Base-by-base conservation (phyloP, 2,329 filamentous ascomycete species). In the Fusarium siculi region DNA sequence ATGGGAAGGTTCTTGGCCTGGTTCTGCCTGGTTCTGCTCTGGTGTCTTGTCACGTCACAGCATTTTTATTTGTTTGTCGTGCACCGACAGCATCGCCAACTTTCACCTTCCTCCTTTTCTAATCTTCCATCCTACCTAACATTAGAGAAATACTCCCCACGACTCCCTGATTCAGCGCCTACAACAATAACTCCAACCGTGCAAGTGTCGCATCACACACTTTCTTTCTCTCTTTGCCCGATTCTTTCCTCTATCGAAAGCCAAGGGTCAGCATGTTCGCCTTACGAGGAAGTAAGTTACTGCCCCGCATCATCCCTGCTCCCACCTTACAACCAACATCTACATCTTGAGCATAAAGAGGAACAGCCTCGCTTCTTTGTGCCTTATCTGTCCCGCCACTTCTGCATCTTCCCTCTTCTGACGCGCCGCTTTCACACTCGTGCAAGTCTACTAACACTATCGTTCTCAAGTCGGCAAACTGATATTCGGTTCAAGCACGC, bases 401-500 rank as follows among this genome's bases (percentile, higher is more conserved):
- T 47, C 15, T n/a, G 15, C 30, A 42, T 42, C 21, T 19, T 10
- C 30, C 19, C 19, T 47, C 44, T 28, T 34, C 6, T 25, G 42
- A 10, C 37, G 18, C 60, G 50, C 16, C 23, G 12, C 16, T 16
- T 25, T n/a, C 21, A 44, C 21, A 19, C 44, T 46, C 40, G 10
- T 30, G 32, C 32, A 63, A 49, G 25, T 50, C 28, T 43, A 42
- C 74, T 78, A 57, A 78, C 66, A 18, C 30, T 34, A 25, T 42
- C 19, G 43, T 50, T 42, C 40, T 58, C 16, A 70, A 97, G 94
- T 97, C 76, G 93, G 93, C 84, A 98, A 97, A 84, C 92, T 96
- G 79, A 91, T 98, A 80, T 98, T 98, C 81, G 95, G 97, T 80
- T 90, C 88, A 70, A 90, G 90, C 79, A 94, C 91, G 81, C 96